Evolutionary conservation across 2,329 filamentous ascomycete species (phyloP), one percentile per base, ranked within the genome.

Genomic region (Fusarium newnesense): DNA sequence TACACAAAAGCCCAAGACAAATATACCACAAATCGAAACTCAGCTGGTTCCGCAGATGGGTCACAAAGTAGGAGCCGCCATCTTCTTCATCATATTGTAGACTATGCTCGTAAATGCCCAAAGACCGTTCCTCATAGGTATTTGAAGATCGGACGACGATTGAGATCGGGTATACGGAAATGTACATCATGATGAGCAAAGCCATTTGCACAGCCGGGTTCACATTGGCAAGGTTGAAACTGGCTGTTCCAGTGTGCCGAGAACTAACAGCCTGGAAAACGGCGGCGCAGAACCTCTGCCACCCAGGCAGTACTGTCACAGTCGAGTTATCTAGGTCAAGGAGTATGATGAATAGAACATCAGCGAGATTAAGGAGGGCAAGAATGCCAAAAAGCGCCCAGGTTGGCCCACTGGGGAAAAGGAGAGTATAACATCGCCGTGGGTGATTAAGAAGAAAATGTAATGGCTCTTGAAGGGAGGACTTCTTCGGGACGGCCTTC

Each of bases 171-270:
- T 89, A 90, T 8, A 88, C 86, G 9, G 87, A 86, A 52, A 91
- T 90, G 79, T 91, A 91, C 89, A 92, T 91, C 89, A 91, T 91
- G 49, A 89, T 84, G 0, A 91, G 82, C 64, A 90, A 87, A 39
- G 89, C 85, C 40, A 91, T 85, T 65, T 90, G 89, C 1, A 90
- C 84, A 5, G 84, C 85, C 9, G 89, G 87, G 42, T 86, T 87
- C 5, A 90, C 82, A 2, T 77, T 78, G 7, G 86, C 78, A 18
- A 90, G 83, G 24, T 82, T 78, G 37, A 90, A 89, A 75, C 80
- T 88, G 80, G 83, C 84, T 80, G 75, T 88, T 80, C 67, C 88
- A 78, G 79, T 83, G 81, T 77, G 88, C 71, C 66, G 87, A 78
- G 70, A 85, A 80, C 75, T 89, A 70, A 73, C 82, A 1, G 89